A percentile compares a stretch with the other conserved stretches of the same genome.
Conservation (phyloP, 805 yeast species). For the Spathaspora girioi region DNA sequence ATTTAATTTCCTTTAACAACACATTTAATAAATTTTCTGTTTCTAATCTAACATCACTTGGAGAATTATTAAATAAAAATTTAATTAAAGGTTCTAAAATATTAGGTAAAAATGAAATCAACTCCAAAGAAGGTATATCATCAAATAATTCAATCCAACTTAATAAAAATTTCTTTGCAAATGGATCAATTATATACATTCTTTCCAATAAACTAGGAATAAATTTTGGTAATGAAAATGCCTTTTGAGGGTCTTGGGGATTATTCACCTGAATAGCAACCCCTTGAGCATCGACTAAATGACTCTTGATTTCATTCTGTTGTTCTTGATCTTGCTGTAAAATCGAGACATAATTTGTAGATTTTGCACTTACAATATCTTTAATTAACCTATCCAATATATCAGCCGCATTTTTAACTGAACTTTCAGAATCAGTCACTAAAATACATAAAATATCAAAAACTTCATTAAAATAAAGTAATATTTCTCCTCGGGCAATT, state of each 20-base stretch:
- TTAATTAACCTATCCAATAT: slow-evolving; percentile 84
- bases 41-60: slow-evolving; percentile 81
- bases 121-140: slow-evolving; percentile 87
- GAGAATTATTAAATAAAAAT: slow-evolving; percentile 72
- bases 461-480: slow-evolving; percentile 87
- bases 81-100: slow-evolving; percentile 80
- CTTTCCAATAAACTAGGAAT: slow-evolving; percentile 90
- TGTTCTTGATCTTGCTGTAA: slow-evolving; percentile 46
- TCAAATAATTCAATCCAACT: slow-evolving; percentile 93
- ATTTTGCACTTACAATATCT: slow-evolving; percentile 93
- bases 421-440: slow-evolving; percentile 85
- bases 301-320: slow-evolving; percentile 29
- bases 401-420: slow-evolving; percentile 95
- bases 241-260: slow-evolving; percentile 56
- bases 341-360: slow-evolving; percentile 79
- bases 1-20: slow-evolving; percentile 74
- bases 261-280: slow-evolving; percentile 58
- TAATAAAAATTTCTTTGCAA: slow-evolving; percentile 84
- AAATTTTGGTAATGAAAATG: slow-evolving; percentile 82
- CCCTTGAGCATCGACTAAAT: slow-evolving; percentile 53
- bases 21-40: slow-evolving; percentile 75
- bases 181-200: slow-evolving; percentile 88
- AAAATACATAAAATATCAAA: slow-evolving; percentile 89
- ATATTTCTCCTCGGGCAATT: slow-evolving; percentile 92
- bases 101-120: slow-evolving; percentile 83